Evolutionary conservation across 75 land plant species (phyloP), one percentile per base, ranked within the genome.

Genomic region (Cryptomeria japonica): DNA sequence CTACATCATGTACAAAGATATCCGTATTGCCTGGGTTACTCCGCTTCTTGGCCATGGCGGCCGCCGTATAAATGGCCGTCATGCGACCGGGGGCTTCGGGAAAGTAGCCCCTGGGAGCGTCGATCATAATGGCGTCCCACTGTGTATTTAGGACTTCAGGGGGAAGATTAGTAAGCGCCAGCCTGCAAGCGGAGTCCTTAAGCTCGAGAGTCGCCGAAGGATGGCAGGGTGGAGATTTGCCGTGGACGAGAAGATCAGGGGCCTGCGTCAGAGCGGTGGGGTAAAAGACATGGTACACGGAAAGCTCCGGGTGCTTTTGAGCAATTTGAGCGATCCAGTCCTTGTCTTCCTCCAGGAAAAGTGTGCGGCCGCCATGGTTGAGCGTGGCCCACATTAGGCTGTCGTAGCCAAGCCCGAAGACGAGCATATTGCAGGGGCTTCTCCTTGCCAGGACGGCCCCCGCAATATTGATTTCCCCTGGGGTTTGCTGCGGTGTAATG

Each of bases 81-180:
- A 96, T 96, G 73, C 97, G 87, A 53, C 97, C 97, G 16, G 97
- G 97, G 14, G 93, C 93, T 36, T 86, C 94, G 46, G 87, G 88
- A 39, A 79, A 77, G 83, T 93, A 96, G 83, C 97, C 96, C 25
- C 94, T 91, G 11, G 97, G 97, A 5, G 95, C 97, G 56, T 96
- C 97, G 85, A 96, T 93, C 97, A 96, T 96, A 51, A 96, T 93
- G 89, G 94, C 80, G 85, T 96, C 97, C 97, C 97, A 96, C 72
- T 91, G 90, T 42, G 87, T 86, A 39, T 85, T 91, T 49, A 92
- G 91, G 14, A 96, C 76, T 77, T 93, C 88, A 11, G 42, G 39
- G 1, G 96, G 96, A n/a, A 96, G 84, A 12, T 84, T 87, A 61
- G 85, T 94, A 86, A 96, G 86, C 11, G 93, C 92, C 15, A 96